phyloP scores from a whole-genome alignment of 202 grass and related monocot species.

The Tripidium arundinaceum region DNA sequence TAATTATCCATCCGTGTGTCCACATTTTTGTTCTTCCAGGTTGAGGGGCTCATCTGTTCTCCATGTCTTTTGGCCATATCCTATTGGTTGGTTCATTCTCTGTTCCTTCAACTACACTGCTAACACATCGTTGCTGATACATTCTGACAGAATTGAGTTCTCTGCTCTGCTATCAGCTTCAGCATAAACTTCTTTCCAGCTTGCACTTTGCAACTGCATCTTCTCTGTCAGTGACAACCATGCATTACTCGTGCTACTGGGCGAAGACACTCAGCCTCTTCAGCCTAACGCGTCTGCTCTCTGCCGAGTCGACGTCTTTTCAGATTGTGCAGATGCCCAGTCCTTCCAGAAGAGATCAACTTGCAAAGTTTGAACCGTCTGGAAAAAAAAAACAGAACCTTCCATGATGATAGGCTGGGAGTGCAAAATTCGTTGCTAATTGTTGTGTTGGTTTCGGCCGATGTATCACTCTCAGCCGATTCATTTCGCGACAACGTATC shows the following conservation, averaged over 20 bases:
- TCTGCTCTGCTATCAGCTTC: slow-evolving; percentile 14
- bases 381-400: not conserved
- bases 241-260: slow-evolving; percentile 27
- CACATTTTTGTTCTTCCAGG: slow-evolving; percentile 1
- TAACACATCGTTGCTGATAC: no score
- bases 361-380: not conserved
- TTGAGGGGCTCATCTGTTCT: not conserved
- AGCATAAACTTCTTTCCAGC: not conserved
- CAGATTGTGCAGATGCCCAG: slow-evolving; percentile 30
- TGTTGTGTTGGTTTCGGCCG: slow-evolving; percentile 24
- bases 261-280: not conserved
- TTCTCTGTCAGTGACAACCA: not conserved
- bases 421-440: not conserved
- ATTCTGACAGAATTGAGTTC: slow-evolving; percentile 28
- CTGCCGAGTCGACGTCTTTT: not conserved
- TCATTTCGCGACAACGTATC: not conserved
- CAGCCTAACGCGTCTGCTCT: slow-evolving; percentile 5
- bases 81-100: not conserved
- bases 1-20: not conserved
- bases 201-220: slow-evolving; percentile 7
- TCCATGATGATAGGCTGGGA: not conserved
- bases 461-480: slow-evolving; percentile 10
- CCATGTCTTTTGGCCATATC: not conserved
- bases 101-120: slow-evolving; percentile 10
- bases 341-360: slow-evolving; percentile 18